Evolutionary conservation across 495 filamentous ascomycete species (phyloP), one percentile per base, ranked within the genome.

Genomic region (Astrocystis sublimbata): DNA sequence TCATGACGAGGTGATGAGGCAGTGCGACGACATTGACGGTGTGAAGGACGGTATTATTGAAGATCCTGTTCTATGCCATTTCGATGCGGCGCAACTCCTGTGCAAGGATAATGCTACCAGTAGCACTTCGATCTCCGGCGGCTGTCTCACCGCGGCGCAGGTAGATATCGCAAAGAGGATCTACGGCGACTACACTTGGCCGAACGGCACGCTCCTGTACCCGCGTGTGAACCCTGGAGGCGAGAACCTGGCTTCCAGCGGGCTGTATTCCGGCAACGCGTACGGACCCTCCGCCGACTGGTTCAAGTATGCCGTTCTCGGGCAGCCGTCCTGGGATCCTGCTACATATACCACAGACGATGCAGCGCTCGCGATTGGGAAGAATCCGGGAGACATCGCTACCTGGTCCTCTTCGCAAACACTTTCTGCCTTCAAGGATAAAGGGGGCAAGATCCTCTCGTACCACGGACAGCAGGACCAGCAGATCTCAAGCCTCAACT

Each of bases 21-120:
- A 87, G 60, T 88, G 85, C 55, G 84, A 88, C 62, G 54, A 24
- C 1, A 71, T 84, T 21, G 85, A 87, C 61, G 84, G 84, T 6
- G 75, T 81, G 0, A 71, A 71, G 13, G 85, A 86, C 59, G 81
- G 76, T 12, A 81, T 87, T 65, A 82, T 87, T 45, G 82, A 83
- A 49, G 79, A 85, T 64, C 79, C 83, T 0, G 70, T 74, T 56
- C 70, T 80, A n/a, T 88, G 85, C 69, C 64, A 76, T 24, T 82
- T 82, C 12, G 67, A 73, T 17, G 64, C 83, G 0, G 73, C 78
- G 52, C 73, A 71, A 0, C 60, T 87, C 30, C 74, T 79, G 0
- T 86, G 85, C 65, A 59, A 65, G 1, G 45, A 61, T 1, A 51
- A 62, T n/a, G n/a, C n/a, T n/a, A n/a, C n/a, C 19, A 64, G 69